A percentile compares a stretch with the other conserved stretches of the same genome.
These are phyloP conservation scores for Nicotiana attenuata DNA, from an alignment of 257 asterid species.

Conservation along the genomic window DNA sequence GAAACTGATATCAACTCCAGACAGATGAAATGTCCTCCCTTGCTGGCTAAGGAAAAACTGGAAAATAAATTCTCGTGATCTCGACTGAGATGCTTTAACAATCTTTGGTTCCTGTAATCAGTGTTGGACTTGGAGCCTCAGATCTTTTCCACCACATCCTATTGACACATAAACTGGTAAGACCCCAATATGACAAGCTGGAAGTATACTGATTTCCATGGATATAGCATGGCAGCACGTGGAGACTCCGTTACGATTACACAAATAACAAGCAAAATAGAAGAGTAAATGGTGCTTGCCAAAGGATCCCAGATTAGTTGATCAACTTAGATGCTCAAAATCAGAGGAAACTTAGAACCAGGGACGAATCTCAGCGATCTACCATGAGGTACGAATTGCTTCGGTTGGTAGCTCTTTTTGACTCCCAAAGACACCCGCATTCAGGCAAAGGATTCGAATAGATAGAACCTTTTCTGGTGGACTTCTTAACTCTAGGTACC, in stretches of 20 bases:
- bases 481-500: slow-evolving; percentile 64
- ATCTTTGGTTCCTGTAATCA: not conserved
- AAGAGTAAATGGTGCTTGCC: not conserved
- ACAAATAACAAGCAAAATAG: not conserved
- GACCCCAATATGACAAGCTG: not conserved
- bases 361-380: not conserved
- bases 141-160: not conserved
- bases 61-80: not conserved
- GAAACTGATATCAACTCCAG: not conserved
- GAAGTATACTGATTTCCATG: not conserved
- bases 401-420: slow-evolving; percentile 36
- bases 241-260: not conserved
- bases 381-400: slow-evolving; percentile 26
- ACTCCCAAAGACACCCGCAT: slow-evolving; percentile 75
- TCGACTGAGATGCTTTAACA: not conserved
- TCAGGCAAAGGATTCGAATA: slow-evolving; percentile 73
- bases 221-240: not conserved
- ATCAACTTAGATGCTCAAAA: not conserved
- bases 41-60: not conserved
- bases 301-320: not conserved
- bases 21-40: not conserved
- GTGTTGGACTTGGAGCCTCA: not conserved
- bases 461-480: slow-evolving; percentile 66
- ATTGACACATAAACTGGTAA: not conserved
- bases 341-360: not conserved